These are phyloP conservation scores for Rubus parviflorus DNA, from an alignment of 306 rosid species.

Conservation along the genomic window DNA sequence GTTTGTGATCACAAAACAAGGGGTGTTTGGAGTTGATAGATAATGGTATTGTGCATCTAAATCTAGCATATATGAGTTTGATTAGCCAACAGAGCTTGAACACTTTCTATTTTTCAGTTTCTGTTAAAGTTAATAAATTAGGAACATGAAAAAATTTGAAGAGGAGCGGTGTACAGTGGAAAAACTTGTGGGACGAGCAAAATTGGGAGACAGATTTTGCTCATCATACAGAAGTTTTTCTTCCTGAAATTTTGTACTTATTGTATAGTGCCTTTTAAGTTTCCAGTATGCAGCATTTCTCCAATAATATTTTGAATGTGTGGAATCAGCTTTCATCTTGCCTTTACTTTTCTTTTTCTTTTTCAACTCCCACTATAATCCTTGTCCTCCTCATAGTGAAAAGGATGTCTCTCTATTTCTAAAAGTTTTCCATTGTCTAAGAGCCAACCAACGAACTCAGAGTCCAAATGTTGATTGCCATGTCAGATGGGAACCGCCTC, in stretches of 20 bases:
- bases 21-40: constrained; percentile 43
- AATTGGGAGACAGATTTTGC: background rate
- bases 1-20: constrained; percentile 36
- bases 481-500: background rate
- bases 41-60: background rate
- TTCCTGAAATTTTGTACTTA: background rate
- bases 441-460: background rate
- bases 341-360: background rate
- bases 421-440: background rate
- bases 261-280: background rate
- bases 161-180: background rate
- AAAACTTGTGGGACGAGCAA: background rate
- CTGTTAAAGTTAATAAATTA: background rate
- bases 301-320: background rate
- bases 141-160: background rate
- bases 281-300: background rate
- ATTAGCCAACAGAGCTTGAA: background rate
- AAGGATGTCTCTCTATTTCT: background rate
- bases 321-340: background rate
- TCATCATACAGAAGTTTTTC: background rate
- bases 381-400: background rate
- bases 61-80: background rate
- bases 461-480: background rate
- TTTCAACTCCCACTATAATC: background rate
- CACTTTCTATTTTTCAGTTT: background rate